Evolutionary conservation across 2,329 filamentous ascomycete genomes (phyloP).

Genomic region (Monosporascus cannonballus): DNA sequence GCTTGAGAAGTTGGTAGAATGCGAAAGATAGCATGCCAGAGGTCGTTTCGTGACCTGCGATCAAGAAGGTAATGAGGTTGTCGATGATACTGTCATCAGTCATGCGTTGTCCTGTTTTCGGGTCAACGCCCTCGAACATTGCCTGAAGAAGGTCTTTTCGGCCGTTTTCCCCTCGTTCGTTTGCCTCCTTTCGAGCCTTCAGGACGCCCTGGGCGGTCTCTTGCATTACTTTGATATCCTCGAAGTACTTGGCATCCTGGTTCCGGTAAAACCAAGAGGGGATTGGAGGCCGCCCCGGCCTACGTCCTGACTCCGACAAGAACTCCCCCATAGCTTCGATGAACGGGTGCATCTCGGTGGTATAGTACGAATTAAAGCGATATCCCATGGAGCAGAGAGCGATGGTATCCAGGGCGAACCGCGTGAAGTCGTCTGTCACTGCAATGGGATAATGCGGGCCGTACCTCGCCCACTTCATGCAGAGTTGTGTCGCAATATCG

Average conservation of each 20-base stretch:
- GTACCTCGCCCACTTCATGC: constrained; percentile 62
- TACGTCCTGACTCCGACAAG: constrained; percentile 48
- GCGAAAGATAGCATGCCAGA: constrained; percentile 60
- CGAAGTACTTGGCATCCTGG: constrained; percentile 43
- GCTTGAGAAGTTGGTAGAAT: constrained; percentile 59
- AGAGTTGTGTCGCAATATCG: constrained; percentile 60
- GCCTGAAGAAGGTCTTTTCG: constrained; percentile 63
- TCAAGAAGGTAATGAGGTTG: constrained; percentile 69
- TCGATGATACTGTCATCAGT: constrained; percentile 57
- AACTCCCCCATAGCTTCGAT: constrained; percentile 61
- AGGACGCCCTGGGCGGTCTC: constrained; percentile 55
- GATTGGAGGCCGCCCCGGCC: constrained; percentile 41
- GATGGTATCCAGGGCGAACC: constrained; percentile 67
- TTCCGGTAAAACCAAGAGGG: constrained; percentile 43
- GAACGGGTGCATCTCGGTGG: constrained; percentile 63
- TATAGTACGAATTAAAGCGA: constrained; percentile 71
- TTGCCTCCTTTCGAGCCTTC: constrained; percentile 47
- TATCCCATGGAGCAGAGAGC: constrained; percentile 66
- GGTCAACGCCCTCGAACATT: constrained; percentile 63
- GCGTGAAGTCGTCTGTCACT: constrained; percentile 30
- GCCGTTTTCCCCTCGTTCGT: constrained; percentile 19
- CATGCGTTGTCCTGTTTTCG: constrained; percentile 60
- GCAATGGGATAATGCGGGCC: constrained; percentile 52
- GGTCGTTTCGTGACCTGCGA: constrained; percentile 68
- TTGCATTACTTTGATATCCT: constrained; percentile 50